Conservation (phyloP, 1,139 yeast species). For the Nakaseomyces nivariensis region DNA sequence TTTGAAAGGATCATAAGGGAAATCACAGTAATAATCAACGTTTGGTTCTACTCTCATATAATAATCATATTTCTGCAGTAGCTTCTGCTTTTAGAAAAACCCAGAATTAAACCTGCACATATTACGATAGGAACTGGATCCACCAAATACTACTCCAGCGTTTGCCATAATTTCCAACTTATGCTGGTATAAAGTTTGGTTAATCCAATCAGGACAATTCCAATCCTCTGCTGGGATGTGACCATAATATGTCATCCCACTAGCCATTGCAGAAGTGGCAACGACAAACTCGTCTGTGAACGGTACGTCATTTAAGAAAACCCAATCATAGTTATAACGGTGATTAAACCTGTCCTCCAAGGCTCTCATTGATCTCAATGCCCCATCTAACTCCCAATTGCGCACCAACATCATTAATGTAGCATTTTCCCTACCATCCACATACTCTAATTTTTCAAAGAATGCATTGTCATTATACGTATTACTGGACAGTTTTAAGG, state of each 20-base stretch:
- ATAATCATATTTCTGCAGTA: conserved; percentile 64
- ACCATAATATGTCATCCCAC: conserved; percentile 44
- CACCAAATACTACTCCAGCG: conserved; percentile 47
- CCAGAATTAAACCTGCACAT: conserved; percentile 94
- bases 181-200: conserved; percentile 29
- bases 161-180: conserved; percentile 35
- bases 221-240: conserved; percentile 42
- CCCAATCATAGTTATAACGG: conserved; percentile 61
- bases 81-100: conserved; percentile 70
- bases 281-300: conserved; percentile 39
- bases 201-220: conserved; percentile 49
- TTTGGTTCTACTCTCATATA: conserved; percentile 96
- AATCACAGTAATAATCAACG: conserved; percentile 65
- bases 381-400: conserved; percentile 54
- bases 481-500: conserved; percentile 12
- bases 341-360: conserved; percentile 69
- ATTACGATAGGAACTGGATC: conserved; percentile 57
- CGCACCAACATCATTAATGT: conserved; percentile 62
- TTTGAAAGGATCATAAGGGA: conserved; percentile 72
- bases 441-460: background rate
- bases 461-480: conserved; percentile 9
- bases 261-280: conserved; percentile 33
- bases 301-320: conserved; percentile 52
- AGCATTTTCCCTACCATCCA: conserved; percentile 18
- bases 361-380: conserved; percentile 49